These are phyloP conservation scores for Jacaranda copaia DNA, from an alignment of 257 asterid genomes.

Conservation along the genomic window DNA sequence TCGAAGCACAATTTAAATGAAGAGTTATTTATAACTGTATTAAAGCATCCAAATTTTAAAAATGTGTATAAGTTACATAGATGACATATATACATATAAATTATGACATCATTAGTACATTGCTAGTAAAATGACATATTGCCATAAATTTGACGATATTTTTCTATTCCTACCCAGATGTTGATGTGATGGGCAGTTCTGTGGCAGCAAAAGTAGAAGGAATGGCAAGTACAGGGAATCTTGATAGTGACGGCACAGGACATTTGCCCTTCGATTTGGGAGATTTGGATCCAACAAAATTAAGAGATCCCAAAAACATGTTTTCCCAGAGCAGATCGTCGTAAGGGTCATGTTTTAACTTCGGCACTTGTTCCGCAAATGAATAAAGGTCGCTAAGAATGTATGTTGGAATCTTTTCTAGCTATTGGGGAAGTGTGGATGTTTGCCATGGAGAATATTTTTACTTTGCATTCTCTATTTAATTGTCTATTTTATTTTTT, in stretches of 20 bases:
- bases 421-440: no score
- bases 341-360: background rate
- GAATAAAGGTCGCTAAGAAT: background rate
- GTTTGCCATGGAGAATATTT: no score
- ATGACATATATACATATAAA: no score
- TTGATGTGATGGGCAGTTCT: slow-evolving; percentile 43
- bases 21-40: no score
- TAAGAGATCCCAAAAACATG: slow-evolving; percentile 33
- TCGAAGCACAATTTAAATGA: no score
- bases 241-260: slow-evolving; percentile 67
- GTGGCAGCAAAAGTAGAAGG: slow-evolving; percentile 54
- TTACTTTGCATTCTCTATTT: no score
- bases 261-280: slow-evolving; percentile 63
- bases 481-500: no score
- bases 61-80: no score
- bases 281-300: slow-evolving; percentile 38
- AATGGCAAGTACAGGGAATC: slow-evolving; percentile 54
- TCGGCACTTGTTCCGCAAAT: background rate
- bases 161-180: slow-evolving; percentile 41
- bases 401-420: no score
- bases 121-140: no score
- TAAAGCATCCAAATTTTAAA: no score
- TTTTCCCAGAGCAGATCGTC: slow-evolving; percentile 31
- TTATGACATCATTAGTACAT: no score
- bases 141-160: background rate